Percentiles rank a stretch among this genome's conserved stretches.
phyloP scores from a whole-genome alignment of 345 rosid genomes.

The Jatropha curcas region DNA sequence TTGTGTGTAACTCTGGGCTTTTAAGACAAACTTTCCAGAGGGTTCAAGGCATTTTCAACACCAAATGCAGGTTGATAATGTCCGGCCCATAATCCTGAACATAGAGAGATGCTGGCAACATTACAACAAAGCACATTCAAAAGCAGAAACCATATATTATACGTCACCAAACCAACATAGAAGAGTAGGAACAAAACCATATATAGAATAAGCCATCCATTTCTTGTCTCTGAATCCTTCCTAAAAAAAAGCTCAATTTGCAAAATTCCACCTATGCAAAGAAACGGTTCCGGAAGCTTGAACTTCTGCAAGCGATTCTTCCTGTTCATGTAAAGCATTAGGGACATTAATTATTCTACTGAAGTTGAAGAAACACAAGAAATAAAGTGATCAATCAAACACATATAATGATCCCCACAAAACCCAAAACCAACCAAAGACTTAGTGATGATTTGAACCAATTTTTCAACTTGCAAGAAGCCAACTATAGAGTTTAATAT shows the following conservation, averaged over 20 bases:
- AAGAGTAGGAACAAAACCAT: constrained; percentile 51
- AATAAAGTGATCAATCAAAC: too few relatives aligned
- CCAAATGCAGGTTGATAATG: constrained; percentile 54
- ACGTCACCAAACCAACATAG: not conserved
- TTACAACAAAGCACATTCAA: constrained; percentile 15
- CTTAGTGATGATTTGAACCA: too few relatives aligned
- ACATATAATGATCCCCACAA: too few relatives aligned
- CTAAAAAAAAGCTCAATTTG: constrained; percentile 77
- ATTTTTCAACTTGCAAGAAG: too few relatives aligned
- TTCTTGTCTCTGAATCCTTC: constrained; percentile 84
- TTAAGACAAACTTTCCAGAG: constrained; percentile 49
- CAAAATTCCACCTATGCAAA: constrained; percentile 82
- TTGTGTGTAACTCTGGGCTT: constrained; percentile 42
- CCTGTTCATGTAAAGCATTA: constrained; percentile 48
- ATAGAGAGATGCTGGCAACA: constrained; percentile 71
- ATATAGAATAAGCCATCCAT: constrained; percentile 79
- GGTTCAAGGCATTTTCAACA: constrained; percentile 45
- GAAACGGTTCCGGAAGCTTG: constrained; percentile 81
- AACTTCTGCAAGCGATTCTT: constrained; percentile 67
- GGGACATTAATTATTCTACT: not conserved
- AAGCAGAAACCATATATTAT: not conserved
- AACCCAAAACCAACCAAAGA: too few relatives aligned
- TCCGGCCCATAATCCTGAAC: constrained; percentile 66
- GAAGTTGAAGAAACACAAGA: not conserved
- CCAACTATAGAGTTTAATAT: too few relatives aligned